Evolutionary conservation across 2,329 filamentous ascomycete genomes (phyloP), one percentile per base, ranked within the genome.

Genomic region (Chalaropsis thielavioides): DNA sequence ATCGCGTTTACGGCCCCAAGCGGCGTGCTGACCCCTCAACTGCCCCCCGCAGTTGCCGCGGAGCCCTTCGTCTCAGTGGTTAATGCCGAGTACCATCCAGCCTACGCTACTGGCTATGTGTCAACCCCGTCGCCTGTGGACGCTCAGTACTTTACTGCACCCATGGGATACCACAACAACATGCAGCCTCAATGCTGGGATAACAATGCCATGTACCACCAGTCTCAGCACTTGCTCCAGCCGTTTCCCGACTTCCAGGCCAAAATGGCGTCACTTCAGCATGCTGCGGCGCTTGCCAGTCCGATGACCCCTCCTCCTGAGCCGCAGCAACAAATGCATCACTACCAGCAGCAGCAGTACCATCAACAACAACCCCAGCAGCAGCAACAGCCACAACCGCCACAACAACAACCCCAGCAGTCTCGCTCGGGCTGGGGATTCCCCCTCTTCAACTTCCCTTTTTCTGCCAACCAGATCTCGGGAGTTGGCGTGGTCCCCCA

Each of bases 21-120:
- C 24, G 49, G 17, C 41, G 19, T 15, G 24, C 76, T 78, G 1
- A 80, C 78, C 10, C 27, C 74, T 69, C 59, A 46, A 0, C 27
- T 65, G 13, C 58, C 58, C 6, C 7, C 54, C 4, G 35, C 41
- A 7, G 22, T 27, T 62, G 43, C 58, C 3, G 41, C 59, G 2
- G 59, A 62, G 44, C 64, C 64, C 13, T 60, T 61, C n/a, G 58
- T 65, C 17, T 61, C 56, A 8, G 43, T 61, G 49, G 56, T 65
- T 13, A 65, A 65, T 38, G 64, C 64, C 11, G 64, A 65, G 43
- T 65, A 60, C 44, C 56, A 46, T 43, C 56, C 54, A 15, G 27
- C 40, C 15, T 62, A 62, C 43, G 13, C 43, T 2, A 22, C 60
- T 24, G 41, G 60, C 8, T 62, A 62, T 46, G 43, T 46, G 6